phyloP scores from a whole-genome alignment of 768 basidiomycete genomes.

The Russula abietina region DNA sequence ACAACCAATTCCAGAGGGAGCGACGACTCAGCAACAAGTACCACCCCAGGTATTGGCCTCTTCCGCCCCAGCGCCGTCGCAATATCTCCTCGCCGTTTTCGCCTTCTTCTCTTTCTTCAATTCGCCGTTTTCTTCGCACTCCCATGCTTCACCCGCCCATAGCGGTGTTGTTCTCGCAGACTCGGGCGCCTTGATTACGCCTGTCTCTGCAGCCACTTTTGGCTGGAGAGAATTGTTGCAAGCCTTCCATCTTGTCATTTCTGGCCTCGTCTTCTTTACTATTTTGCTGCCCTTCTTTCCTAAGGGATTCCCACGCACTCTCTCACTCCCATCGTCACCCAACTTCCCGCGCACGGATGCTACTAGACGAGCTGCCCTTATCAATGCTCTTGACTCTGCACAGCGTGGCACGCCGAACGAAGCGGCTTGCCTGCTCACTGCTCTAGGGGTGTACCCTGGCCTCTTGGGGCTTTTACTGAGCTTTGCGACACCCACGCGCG shows the following conservation, averaged over 20 bases:
- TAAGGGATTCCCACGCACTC: slow-evolving; percentile 15
- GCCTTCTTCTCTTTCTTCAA: slow-evolving; percentile 85
- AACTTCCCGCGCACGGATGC: slow-evolving; percentile 18
- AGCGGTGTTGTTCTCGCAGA: slow-evolving; percentile 53
- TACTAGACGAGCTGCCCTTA: slow-evolving; percentile 28
- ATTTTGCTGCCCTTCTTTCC: slow-evolving; percentile 48
- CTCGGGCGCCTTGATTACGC: slow-evolving; percentile 27
- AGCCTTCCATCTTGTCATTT: slow-evolving; percentile 58
- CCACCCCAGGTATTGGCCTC: slow-evolving; percentile 22
- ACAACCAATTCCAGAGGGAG: slow-evolving; percentile 38
- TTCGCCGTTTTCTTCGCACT: slow-evolving; percentile 50
- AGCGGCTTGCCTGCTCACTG: slow-evolving; percentile 34
- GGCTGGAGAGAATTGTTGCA: slow-evolving; percentile 53
- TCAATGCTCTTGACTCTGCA: slow-evolving; percentile 32
- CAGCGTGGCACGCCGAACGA: slow-evolving; percentile 37
- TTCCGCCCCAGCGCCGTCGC: slow-evolving; percentile 29
- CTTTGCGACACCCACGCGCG: slow-evolving; percentile 27
- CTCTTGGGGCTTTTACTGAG: slow-evolving; percentile 34
- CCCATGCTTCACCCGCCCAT: slow-evolving; percentile 42
- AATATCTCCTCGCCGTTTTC: slow-evolving; percentile 78
- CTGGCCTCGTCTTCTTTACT: slow-evolving; percentile 53
- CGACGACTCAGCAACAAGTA: slow-evolving; percentile 24
- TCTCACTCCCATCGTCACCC: neutral
- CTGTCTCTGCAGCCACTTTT: slow-evolving; percentile 31
- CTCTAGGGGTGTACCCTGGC: slow-evolving; percentile 38